Percentiles rank a stretch among this genome's conserved stretches.
These are phyloP conservation scores for Sideroxylon spinosum DNA, from an alignment of 179 eudicot species.

Conservation along the genomic window DNA sequence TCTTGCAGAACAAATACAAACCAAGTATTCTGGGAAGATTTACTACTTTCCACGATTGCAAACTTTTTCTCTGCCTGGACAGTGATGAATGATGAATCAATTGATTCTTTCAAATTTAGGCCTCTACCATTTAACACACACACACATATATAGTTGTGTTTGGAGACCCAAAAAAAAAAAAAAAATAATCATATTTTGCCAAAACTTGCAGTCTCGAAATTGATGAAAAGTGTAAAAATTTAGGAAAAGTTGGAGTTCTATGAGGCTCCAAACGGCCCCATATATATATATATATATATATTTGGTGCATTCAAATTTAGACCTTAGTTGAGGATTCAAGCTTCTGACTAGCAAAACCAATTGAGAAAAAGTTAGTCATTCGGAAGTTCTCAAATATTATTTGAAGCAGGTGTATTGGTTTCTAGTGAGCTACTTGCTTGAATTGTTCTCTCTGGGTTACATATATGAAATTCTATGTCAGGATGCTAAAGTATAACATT, in stretches of 20 bases:
- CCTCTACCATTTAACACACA: neutral
- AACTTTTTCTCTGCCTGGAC: neutral
- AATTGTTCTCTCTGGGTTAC: neutral
- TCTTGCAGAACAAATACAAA: neutral
- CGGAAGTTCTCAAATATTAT: neutral
- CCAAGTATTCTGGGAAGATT: no score
- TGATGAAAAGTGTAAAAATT: neutral
- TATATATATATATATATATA: no score
- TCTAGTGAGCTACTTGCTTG: neutral
- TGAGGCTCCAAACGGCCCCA: no score
- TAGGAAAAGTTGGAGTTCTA: no score
- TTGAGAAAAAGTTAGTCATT: no score
- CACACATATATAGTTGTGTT: no score
- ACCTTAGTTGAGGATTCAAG: no score
- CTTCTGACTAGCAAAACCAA: no score
- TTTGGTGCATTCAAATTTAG: no score
- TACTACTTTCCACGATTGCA: neutral
- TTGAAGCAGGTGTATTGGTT: neutral
- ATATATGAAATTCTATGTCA: neutral
- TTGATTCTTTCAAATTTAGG: neutral
- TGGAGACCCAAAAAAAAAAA: no score
- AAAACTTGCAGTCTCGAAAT: neutral
- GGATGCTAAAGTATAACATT: neutral
- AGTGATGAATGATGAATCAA: neutral
- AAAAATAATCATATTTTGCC: neutral